phyloP scores from a whole-genome alignment of 495 filamentous ascomycete genomes.

The Hyphodiscus hymeniophilus region DNA sequence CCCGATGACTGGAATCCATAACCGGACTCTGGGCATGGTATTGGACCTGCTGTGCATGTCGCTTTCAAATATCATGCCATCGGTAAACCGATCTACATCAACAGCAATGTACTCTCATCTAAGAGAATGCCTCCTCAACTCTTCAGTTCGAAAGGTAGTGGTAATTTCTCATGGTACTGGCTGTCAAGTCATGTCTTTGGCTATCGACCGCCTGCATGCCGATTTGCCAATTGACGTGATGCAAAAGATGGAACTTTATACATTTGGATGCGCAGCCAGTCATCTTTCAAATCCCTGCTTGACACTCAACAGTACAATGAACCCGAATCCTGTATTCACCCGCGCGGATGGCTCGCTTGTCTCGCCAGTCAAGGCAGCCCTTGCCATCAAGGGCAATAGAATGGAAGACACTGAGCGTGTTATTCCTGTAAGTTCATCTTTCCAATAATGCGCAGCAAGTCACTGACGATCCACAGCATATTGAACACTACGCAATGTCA shows the following conservation, averaged over 20 bases:
- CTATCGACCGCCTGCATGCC: slow-evolving; percentile 28
- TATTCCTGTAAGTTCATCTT: not conserved
- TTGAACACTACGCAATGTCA: slow-evolving; percentile 32
- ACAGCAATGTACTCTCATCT: slow-evolving; percentile 26
- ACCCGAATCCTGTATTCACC: no score
- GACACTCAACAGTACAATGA: slow-evolving; percentile 2
- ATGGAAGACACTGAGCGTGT: not conserved
- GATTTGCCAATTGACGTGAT: slow-evolving; percentile 30
- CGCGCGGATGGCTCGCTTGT: no score
- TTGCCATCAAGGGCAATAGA: not conserved
- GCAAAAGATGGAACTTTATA: slow-evolving; percentile 35
- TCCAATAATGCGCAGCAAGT: no score
- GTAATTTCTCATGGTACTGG: slow-evolving; percentile 31
- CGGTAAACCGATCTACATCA: slow-evolving; percentile 20
- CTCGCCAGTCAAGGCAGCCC: no score
- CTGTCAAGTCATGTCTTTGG: slow-evolving; percentile 26
- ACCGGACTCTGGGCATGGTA: slow-evolving; percentile 25
- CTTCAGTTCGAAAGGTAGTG: slow-evolving; percentile 27
- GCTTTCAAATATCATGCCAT: slow-evolving; percentile 24
- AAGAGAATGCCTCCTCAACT: slow-evolving; percentile 27
- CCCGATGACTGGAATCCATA: slow-evolving; percentile 28
- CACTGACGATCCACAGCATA: no score
- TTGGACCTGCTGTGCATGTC: slow-evolving; percentile 19
- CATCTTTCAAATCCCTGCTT: slow-evolving; percentile 31
- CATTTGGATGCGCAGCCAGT: slow-evolving; percentile 31